Conservation (phyloP, 2,329 filamentous ascomycete species). For the Neobulgaria alba region DNA sequence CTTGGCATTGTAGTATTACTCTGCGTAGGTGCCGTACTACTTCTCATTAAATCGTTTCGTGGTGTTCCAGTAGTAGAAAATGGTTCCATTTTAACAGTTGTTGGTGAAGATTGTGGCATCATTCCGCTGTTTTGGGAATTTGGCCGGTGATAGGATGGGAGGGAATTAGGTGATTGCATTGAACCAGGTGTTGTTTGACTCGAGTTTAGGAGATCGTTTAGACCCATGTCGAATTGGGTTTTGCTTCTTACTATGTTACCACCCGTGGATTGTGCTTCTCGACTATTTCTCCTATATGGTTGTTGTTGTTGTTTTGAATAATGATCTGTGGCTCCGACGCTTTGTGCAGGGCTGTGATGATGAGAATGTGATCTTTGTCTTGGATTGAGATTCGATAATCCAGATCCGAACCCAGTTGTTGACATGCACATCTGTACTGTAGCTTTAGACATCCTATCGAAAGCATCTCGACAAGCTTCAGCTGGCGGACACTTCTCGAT, state of each 20-base stretch:
- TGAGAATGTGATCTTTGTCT: slow-evolving; percentile 13
- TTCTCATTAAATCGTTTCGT: neutral
- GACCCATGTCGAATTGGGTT: slow-evolving; percentile 27
- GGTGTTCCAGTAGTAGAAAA: neutral
- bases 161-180: too few species aligned
- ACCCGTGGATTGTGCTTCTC: neutral
- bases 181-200: too few species aligned
- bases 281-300: neutral
- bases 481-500: slow-evolving; percentile 93
- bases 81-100: neutral
- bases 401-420: slow-evolving; percentile 41
- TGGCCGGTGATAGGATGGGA: neutral
- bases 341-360: slow-evolving; percentile 3
- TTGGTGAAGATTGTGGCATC: neutral
- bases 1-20: slow-evolving; percentile 7
- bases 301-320: too few species aligned
- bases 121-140: slow-evolving; percentile 4
- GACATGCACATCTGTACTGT: slow-evolving; percentile 92
- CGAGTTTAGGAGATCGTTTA: slow-evolving; percentile 26
- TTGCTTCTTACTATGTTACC: slow-evolving; percentile 1
- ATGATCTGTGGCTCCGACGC: neutral
- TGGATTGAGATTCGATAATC: slow-evolving; percentile 20
- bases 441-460: slow-evolving; percentile 89
- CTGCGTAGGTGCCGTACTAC: slow-evolving; percentile 2
- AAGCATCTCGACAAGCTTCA: slow-evolving; percentile 88